A percentile compares a stretch with the other conserved stretches of the same genome.
Evolutionary conservation across 2,329 filamentous ascomycete genomes (phyloP).

Genomic region (Ophiostoma sp.): DNA sequence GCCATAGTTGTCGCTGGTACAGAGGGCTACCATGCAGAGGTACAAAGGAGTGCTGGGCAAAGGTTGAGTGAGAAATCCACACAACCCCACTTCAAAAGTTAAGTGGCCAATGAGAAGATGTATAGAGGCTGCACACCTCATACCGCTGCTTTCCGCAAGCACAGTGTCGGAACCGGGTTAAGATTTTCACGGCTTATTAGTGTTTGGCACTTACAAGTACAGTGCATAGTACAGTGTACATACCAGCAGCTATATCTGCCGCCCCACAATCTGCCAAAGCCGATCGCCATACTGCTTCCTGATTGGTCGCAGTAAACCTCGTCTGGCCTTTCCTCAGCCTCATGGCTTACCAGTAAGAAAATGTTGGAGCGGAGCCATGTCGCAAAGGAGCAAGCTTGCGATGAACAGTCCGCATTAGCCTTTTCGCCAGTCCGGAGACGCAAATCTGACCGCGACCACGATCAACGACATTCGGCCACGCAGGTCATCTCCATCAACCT

Average conservation of each 20-base stretch:
- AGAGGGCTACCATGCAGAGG: slow-evolving; percentile 1
- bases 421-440: not conserved
- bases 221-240: not conserved
- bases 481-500: not conserved
- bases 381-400: slow-evolving; percentile 12
- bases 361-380: slow-evolving; percentile 7
- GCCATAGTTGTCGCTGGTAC: slow-evolving; percentile 6
- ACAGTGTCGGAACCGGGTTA: slow-evolving; percentile 20
- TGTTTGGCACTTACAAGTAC: not conserved
- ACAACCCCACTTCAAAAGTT: not conserved
- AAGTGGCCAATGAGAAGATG: not conserved
- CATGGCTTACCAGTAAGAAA: slow-evolving; percentile 1
- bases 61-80: not conserved
- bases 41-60: slow-evolving; percentile 1
- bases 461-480: not conserved
- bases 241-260: not conserved
- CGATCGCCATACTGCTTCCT: not conserved
- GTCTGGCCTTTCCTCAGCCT: slow-evolving; percentile 3
- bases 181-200: slow-evolving; percentile 19
- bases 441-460: not conserved
- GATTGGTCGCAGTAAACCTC: not conserved
- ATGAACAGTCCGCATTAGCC: slow-evolving; percentile 1
- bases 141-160: slow-evolving; percentile 5
- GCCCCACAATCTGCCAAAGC: slow-evolving; percentile 6
- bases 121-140: not conserved